Evolutionary conservation across 2,329 filamentous ascomycete genomes (phyloP).

Genomic region (Cladosporium sp.): DNA sequence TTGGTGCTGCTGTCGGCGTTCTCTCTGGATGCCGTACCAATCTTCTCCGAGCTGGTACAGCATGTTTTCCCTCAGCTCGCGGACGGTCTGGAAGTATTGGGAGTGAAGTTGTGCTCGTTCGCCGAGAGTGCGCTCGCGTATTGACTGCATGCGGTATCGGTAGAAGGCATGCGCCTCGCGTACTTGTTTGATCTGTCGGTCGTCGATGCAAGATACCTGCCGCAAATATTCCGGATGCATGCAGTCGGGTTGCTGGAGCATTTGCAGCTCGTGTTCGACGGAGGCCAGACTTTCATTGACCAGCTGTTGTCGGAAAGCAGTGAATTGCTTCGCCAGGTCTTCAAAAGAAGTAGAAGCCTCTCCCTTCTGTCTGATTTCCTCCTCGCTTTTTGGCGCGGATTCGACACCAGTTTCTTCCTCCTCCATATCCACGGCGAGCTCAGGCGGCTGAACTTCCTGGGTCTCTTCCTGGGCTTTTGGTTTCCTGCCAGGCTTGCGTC

Average conservation of each 20-base stretch:
- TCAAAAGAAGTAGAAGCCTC: constrained; percentile 44
- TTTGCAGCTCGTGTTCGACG: constrained; percentile 63
- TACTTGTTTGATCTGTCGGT: constrained; percentile 74
- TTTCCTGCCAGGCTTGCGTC: constrained; percentile 6
- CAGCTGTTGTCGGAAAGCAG: constrained; percentile 67
- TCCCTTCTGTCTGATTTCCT: constrained; percentile 43
- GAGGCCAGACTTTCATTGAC: constrained; percentile 57
- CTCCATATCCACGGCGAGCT: constrained; percentile 16
- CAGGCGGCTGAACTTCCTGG: constrained; percentile 27
- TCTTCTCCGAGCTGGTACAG: constrained; percentile 79
- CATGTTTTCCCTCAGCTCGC: constrained; percentile 74
- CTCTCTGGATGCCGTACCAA: constrained; percentile 89
- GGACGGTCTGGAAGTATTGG: constrained; percentile 82
- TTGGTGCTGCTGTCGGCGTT: constrained; percentile 69
- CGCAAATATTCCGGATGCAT: constrained; percentile 88
- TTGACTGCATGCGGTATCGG: constrained; percentile 66
- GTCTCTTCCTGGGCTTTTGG: constrained; percentile 29
- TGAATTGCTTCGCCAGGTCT: constrained; percentile 83
- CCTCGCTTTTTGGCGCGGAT: constrained; percentile 44
- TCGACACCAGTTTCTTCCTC: constrained; percentile 21
- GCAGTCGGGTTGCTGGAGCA: constrained; percentile 54
- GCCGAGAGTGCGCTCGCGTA: constrained; percentile 71
- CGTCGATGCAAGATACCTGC: constrained; percentile 82
- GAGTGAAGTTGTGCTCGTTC: constrained; percentile 81
- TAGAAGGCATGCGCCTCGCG: constrained; percentile 69